These are phyloP conservation scores for Scheffersomyces stambukii DNA, from an alignment of 1,139 yeast genomes.

Conservation along the genomic window DNA sequence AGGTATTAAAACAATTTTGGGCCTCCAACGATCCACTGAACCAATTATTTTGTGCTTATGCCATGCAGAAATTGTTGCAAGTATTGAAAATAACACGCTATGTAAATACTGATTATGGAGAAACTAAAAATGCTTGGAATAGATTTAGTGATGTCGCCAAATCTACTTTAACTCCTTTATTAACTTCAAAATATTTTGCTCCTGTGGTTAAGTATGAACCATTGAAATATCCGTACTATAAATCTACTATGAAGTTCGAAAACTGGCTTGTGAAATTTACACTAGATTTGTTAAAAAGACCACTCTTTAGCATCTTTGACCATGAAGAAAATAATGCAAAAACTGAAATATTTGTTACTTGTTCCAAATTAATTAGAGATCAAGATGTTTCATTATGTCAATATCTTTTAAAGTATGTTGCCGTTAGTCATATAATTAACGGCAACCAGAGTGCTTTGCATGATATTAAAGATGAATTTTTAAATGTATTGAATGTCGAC, in stretches of 20 bases:
- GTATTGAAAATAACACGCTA: slow-evolving; percentile 45
- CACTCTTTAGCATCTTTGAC: slow-evolving; percentile 18
- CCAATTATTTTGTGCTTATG: slow-evolving; percentile 81
- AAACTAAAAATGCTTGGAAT: slow-evolving; percentile 50
- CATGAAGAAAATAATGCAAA: slow-evolving; percentile 10
- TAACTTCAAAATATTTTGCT: slow-evolving; percentile 64
- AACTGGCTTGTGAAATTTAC: slow-evolving; percentile 72
- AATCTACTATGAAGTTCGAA: slow-evolving; percentile 32
- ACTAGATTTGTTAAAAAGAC: slow-evolving; percentile 56
- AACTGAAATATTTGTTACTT: slow-evolving; percentile 55
- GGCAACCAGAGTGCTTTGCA: slow-evolving; percentile 41
- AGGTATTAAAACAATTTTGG: slow-evolving; percentile 78
- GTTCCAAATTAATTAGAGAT: slow-evolving; percentile 62
- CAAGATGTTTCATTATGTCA: slow-evolving; percentile 69
- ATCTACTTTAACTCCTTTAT: slow-evolving; percentile 71
- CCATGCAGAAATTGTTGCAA: slow-evolving; percentile 81
- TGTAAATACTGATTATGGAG: no score
- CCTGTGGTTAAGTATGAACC: slow-evolving; percentile 39
- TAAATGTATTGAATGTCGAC: slow-evolving; percentile 50
- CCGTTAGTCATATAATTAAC: slow-evolving; percentile 60
- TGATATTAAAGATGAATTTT: slow-evolving; percentile 54
- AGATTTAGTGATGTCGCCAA: slow-evolving; percentile 63
- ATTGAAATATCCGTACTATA: slow-evolving; percentile 31
- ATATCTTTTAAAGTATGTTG: slow-evolving; percentile 75
- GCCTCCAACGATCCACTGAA: slow-evolving; percentile 85